phyloP scores from a whole-genome alignment of 257 asterid species.

The Solanum bukasovii region DNA sequence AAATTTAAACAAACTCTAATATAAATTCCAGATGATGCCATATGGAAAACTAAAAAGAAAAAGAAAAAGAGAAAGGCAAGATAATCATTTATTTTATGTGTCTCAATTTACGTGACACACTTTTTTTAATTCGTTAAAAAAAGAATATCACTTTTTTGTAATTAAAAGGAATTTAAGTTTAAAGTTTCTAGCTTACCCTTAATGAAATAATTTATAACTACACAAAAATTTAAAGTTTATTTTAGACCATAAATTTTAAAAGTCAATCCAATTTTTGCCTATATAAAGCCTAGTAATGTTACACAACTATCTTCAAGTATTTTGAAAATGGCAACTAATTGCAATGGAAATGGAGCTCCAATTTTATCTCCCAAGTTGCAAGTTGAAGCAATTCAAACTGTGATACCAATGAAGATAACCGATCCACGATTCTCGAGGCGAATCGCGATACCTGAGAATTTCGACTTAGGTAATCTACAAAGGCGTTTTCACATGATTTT shows the following conservation, averaged over 20 bases:
- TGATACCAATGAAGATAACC: slow-evolving; percentile 46
- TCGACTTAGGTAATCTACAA: slow-evolving; percentile 1
- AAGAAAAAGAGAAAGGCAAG: no score
- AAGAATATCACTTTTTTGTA: background rate
- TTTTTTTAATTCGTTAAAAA: no score
- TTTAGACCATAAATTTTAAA: no score
- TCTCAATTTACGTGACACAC: background rate
- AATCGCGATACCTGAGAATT: slow-evolving; percentile 5
- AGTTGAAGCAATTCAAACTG: slow-evolving; percentile 42
- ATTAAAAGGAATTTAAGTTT: no score
- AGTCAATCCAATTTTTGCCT: background rate
- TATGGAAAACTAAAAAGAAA: background rate
- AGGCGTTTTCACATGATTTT: slow-evolving; percentile 32
- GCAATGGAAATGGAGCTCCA: background rate
- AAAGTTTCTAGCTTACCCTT: no score
- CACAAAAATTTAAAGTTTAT: no score
- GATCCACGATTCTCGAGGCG: slow-evolving; percentile 25
- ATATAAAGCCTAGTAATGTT: background rate
- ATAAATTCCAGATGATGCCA: no score
- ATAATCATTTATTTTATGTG: no score
- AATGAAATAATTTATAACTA: background rate
- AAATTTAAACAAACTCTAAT: no score
- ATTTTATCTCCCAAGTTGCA: background rate
- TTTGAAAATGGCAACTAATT: background rate
- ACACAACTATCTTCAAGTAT: background rate